Base-by-base conservation (phyloP, 1,284 basidiomycete genomes). In the Cryptococcus sp. region DNA sequence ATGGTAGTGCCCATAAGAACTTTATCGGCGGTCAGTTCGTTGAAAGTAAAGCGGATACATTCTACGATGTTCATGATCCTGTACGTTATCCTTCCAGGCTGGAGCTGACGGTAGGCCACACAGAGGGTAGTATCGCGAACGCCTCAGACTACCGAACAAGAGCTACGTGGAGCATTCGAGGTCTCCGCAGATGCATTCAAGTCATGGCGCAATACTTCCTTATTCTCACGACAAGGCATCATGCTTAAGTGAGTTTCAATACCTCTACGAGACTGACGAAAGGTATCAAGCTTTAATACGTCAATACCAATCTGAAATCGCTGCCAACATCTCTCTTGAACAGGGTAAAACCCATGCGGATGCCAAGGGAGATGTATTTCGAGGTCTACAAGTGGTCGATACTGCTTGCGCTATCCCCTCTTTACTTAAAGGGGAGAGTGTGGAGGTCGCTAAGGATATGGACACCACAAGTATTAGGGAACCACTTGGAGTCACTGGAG, bases 381-480 rank as follows among this genome's bases (percentile, higher is more conserved):
- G 91, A 28, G 91, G 91, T 32, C 78, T 94, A 31, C 66, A 68
- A 55, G 92, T 97, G 7, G 91, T 92, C n/a, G 92, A 97, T 68
- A 84, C 83, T 14, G 85, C 89, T n/a, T 81, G 83, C 50, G 85
- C 83, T 24, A 84, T 91, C 53, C 89, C 92, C 0, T 84, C 83
- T 1, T 84, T 84, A 10, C 73, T 96, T 19, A 78, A 92, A 49
- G 91, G 89, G 3, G 86, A 92, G 52, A 87, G 88, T 63, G 77
- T 94, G 46, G 92, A 96, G 80, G 89, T 92, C 3, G 88, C 86
- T 75, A 91, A 86, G 74, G 90, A 93, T 66, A 96, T 96, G 92
- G 91, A 96, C 69, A 94, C 92, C 14, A 83, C 46, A 19, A 40
- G 53, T 5, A 18, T 57, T 46, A 53, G 55, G 22, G 60, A 60